These are phyloP conservation scores for Pseudocercospora cruenta DNA, from an alignment of 2,329 filamentous ascomycete genomes.

Conservation along the genomic window DNA sequence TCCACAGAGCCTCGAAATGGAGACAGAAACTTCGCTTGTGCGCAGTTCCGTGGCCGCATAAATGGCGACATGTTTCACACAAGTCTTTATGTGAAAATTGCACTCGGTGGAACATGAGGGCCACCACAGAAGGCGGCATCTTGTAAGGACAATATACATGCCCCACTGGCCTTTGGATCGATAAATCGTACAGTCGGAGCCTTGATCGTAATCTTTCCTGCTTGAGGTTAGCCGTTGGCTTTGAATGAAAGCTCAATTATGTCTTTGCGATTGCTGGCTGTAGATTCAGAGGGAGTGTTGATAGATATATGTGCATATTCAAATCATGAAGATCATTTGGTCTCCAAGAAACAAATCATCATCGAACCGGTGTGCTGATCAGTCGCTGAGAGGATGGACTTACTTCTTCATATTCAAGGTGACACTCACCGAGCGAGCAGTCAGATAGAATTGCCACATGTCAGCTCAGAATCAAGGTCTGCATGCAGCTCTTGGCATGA, in stretches of 20 bases:
- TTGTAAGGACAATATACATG: too few relatives aligned
- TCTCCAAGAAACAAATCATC: background rate
- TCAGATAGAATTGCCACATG: too few relatives aligned
- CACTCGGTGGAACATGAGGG: background rate
- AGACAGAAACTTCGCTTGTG: background rate
- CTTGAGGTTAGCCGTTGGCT: background rate
- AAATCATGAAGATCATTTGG: background rate
- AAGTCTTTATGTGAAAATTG: background rate
- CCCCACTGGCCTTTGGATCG: too few relatives aligned
- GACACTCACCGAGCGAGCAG: background rate
- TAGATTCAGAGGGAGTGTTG: background rate
- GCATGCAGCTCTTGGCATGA: too few relatives aligned
- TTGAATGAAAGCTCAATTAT: background rate
- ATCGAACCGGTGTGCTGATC: background rate
- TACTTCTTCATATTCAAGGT: background rate
- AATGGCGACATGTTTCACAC: background rate
- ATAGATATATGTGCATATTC: background rate
- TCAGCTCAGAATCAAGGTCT: too few relatives aligned
- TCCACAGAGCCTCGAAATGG: too few relatives aligned
- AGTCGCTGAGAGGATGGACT: background rate
- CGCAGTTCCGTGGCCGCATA: background rate
- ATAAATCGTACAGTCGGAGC: too few relatives aligned
- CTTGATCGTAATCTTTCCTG: background rate
- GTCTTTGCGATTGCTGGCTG: background rate
- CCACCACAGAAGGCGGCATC: background rate